These are phyloP conservation scores for Jatropha curcas DNA, from an alignment of 345 rosid genomes.

Conservation along the genomic window DNA sequence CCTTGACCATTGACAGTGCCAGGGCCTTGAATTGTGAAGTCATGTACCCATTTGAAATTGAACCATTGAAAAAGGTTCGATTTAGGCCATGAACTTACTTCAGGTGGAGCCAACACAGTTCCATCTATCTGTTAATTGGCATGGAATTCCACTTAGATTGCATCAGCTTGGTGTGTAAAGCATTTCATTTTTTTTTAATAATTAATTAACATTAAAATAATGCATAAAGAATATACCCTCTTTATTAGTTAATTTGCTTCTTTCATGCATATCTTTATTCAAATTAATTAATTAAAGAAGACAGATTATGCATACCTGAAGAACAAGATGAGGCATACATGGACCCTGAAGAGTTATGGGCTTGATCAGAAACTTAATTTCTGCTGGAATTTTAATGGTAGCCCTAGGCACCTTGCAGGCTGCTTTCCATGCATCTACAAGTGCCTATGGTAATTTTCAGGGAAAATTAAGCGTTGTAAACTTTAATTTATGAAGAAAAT, in stretches of 20 bases:
- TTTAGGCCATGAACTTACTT: slow-evolving; percentile 66
- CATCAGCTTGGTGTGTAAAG: slow-evolving; percentile 21
- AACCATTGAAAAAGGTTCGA: slow-evolving; percentile 78
- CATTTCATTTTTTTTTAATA: neutral
- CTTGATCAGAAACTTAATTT: slow-evolving; percentile 44
- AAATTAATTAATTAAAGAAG: slow-evolving; percentile 13
- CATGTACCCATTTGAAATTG: slow-evolving; percentile 76
- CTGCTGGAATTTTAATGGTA: slow-evolving; percentile 48
- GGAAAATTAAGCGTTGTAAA: too few relatives aligned
- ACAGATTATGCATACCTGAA: slow-evolving; percentile 46
- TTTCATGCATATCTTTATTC: neutral
- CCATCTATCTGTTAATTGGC: slow-evolving; percentile 63
- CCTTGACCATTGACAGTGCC: slow-evolving; percentile 84
- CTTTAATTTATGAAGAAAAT: too few relatives aligned
- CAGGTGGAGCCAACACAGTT: slow-evolving; percentile 59
- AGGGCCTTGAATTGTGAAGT: slow-evolving; percentile 68
- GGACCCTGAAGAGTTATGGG: slow-evolving; percentile 68
- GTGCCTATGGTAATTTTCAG: slow-evolving; percentile 34
- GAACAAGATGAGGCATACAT: slow-evolving; percentile 55
- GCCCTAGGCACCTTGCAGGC: slow-evolving; percentile 52
- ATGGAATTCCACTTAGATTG: slow-evolving; percentile 20
- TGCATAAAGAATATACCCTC: slow-evolving; percentile 9
- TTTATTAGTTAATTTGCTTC: neutral
- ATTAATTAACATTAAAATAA: neutral
- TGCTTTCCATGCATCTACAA: slow-evolving; percentile 59